phyloP scores from a whole-genome alignment of 495 filamentous ascomycete species.

The Letharia columbiana region DNA sequence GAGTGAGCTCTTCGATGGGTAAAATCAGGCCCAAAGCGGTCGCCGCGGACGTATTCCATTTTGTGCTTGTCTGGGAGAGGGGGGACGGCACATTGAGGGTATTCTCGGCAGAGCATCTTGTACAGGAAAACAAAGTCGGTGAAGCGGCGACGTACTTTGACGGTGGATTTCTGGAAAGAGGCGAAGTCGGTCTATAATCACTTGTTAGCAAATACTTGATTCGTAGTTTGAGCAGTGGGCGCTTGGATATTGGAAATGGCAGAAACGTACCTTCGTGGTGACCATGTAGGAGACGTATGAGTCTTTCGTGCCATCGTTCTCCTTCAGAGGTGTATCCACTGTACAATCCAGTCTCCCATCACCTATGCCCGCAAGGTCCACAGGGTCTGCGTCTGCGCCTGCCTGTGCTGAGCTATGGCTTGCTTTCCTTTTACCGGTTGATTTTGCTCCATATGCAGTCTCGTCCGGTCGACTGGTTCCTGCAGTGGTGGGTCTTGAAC shows the following conservation, averaged over 20 bases:
- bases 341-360: constrained; percentile 78
- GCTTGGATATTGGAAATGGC: neutral
- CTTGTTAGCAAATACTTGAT: neutral
- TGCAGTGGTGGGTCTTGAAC: constrained; percentile 41
- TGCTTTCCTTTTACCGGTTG: constrained; percentile 47
- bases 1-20: constrained; percentile 85
- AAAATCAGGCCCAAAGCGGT: constrained; percentile 90
- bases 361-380: constrained; percentile 59
- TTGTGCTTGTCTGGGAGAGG: constrained; percentile 97
- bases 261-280: constrained; percentile 66
- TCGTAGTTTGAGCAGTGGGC: neutral
- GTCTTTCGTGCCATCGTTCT: constrained; percentile 95
- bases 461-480: constrained; percentile 36
- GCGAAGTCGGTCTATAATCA: constrained; percentile 74
- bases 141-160: constrained; percentile 77
- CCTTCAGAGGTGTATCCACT: constrained; percentile 76
- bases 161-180: constrained; percentile 72
- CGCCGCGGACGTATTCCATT: constrained; percentile 94
- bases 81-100: constrained; percentile 84
- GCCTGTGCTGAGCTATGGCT: constrained; percentile 45
- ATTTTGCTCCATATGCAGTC: constrained; percentile 30
- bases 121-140: constrained; percentile 97
- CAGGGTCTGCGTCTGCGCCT: constrained; percentile 46
- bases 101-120: constrained; percentile 78
- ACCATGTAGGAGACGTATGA: constrained; percentile 93